Percentiles rank a stretch among this genome's conserved stretches.
phyloP scores from a whole-genome alignment of 345 rosid species.

The Citrus reticulata region DNA sequence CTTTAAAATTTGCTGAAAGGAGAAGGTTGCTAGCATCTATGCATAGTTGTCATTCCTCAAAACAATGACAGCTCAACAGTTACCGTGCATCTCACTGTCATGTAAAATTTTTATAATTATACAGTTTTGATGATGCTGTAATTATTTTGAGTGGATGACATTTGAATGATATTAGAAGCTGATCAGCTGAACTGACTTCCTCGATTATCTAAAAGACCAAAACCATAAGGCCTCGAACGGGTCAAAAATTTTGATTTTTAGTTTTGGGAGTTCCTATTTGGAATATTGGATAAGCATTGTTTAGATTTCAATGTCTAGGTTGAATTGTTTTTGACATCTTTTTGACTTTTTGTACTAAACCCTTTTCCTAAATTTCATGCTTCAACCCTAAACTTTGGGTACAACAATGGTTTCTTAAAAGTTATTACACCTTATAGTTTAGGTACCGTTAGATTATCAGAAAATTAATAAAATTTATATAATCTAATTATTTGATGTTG shows the following conservation, averaged over 20 bases:
- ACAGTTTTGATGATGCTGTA: slow-evolving; percentile 14
- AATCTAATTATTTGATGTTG: too few relatives aligned
- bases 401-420: too few relatives aligned
- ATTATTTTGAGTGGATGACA: neutral
- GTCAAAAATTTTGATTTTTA: neutral
- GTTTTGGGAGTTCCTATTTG: neutral
- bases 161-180: neutral
- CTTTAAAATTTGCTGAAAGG: neutral
- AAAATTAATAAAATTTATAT: too few relatives aligned
- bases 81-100: slow-evolving; percentile 17
- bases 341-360: neutral
- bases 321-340: slow-evolving; percentile 1
- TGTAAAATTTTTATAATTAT: neutral
- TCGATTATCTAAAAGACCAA: neutral
- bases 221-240: neutral
- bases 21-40: neutral
- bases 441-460: too few relatives aligned
- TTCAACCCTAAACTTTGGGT: too few relatives aligned
- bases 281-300: neutral
- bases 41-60: slow-evolving; percentile 24
- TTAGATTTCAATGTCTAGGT: neutral
- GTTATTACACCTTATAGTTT: too few relatives aligned
- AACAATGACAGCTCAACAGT: slow-evolving; percentile 35
- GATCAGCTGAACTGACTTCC: neutral
- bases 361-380: too few relatives aligned